Conservation (phyloP, 768 basidiomycete species). For the Floccularia luteovirens region DNA sequence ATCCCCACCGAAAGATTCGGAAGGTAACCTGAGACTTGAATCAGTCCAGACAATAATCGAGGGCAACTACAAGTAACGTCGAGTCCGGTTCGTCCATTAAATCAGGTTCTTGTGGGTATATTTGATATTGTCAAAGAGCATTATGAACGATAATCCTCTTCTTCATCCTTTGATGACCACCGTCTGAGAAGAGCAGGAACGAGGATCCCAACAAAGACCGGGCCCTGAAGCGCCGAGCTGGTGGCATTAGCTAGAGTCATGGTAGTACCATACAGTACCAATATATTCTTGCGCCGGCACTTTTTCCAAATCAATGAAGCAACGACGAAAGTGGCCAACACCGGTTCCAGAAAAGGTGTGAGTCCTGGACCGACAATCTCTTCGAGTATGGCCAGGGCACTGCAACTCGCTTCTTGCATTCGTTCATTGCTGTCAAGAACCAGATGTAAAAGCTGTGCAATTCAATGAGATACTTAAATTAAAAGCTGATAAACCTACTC, state of each 20-base stretch:
- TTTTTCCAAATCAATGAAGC: conserved; percentile 98
- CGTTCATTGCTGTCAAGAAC: conserved; percentile 99
- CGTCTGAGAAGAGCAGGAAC: conserved; percentile 91
- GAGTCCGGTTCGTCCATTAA: conserved; percentile 94
- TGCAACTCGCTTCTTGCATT: conserved; percentile 98
- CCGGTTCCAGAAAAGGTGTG: conserved; percentile 90
- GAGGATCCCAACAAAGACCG: conserved; percentile 84
- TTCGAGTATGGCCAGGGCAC: conserved; percentile 96
- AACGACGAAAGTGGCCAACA: conserved; percentile 88
- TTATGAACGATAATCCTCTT: conserved; percentile 84
- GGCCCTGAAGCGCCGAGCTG: conserved; percentile 78
- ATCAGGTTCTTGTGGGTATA: conserved; percentile 82
- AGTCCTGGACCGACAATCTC: conserved; percentile 92
- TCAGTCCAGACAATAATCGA: conserved; percentile 96
- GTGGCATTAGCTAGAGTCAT: conserved; percentile 97
- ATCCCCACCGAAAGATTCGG: conserved; percentile 64
- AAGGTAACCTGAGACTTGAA: conserved; percentile 81
- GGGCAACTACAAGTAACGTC: conserved; percentile 94
- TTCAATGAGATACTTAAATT: conserved; percentile 4
- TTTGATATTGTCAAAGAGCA: conserved; percentile 79
- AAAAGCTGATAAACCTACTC: conserved; percentile 9
- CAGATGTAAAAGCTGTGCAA: conserved; percentile 82
- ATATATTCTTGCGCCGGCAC: conserved; percentile 99
- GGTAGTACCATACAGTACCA: conserved; percentile 97
- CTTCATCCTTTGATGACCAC: conserved; percentile 87